A percentile compares a stretch with the other conserved stretches of the same genome.
Conservation (phyloP, 257 asterid species). For the Solanum peruvianum region DNA sequence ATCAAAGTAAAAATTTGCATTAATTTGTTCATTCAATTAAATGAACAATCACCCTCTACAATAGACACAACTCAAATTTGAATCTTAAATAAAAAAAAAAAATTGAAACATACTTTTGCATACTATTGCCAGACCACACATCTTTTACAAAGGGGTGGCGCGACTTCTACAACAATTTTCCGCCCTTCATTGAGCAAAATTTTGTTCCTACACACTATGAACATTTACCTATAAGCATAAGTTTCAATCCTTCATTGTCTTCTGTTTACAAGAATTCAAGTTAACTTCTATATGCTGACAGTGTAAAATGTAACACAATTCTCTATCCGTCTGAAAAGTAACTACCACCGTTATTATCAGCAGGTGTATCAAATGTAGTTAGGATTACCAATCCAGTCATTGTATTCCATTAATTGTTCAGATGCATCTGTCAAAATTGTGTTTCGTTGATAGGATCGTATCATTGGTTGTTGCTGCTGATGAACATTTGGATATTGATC, state of each 20-base stretch:
- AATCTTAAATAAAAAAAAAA: background rate
- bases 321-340: background rate
- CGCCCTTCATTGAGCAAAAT: background rate
- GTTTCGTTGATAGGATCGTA: background rate
- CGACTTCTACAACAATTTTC: background rate
- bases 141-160: slow-evolving; percentile 11
- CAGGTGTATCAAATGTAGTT: slow-evolving; percentile 2
- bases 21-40: background rate
- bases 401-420: background rate
- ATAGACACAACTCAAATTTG: background rate
- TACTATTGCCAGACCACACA: slow-evolving; percentile 13
- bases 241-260: background rate
- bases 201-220: background rate
- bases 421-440: slow-evolving; percentile 5
- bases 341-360: background rate
- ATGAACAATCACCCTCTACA: background rate
- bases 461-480: background rate
- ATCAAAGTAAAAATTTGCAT: background rate
- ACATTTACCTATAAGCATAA: background rate
- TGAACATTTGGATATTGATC: background rate
- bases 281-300: background rate
- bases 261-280: background rate
- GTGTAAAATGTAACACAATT: background rate
- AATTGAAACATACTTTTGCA: background rate
- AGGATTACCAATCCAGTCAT: background rate